Evolutionary conservation across 805 yeast genomes (phyloP).

Genomic region (Candida glaebosa): DNA sequence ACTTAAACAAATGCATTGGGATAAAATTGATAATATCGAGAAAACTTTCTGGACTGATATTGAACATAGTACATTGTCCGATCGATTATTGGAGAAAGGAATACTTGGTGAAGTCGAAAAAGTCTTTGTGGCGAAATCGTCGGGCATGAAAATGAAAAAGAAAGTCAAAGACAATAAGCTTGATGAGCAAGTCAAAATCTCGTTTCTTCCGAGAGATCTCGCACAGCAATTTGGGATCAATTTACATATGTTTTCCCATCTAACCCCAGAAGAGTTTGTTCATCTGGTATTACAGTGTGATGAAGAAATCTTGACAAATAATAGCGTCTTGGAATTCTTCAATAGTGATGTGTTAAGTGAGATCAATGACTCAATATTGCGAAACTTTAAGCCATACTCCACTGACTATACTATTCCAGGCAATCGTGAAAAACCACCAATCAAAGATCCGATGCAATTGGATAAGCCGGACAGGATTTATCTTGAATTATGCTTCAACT

Average conservation of each 20-base stretch:
- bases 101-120: conserved; percentile 79
- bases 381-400: conserved; percentile 77
- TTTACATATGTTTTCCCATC: conserved; percentile 67
- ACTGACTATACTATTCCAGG: conserved; percentile 49
- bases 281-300: conserved; percentile 74
- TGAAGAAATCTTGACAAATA: conserved; percentile 60
- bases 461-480: conserved; percentile 86
- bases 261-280: conserved; percentile 65
- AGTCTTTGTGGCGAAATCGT: conserved; percentile 80
- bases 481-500: conserved; percentile 75
- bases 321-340: conserved; percentile 81
- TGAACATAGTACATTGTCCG: conserved; percentile 56
- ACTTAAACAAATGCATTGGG: conserved; percentile 97
- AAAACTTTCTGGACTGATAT: conserved; percentile 82
- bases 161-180: conserved; percentile 18
- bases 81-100: conserved; percentile 69
- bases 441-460: conserved; percentile 69
- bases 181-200: conserved; percentile 44
- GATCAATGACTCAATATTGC: conserved; percentile 64
- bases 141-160: conserved; percentile 33
- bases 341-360: conserved; percentile 72
- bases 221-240: conserved; percentile 96
- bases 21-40: conserved; percentile 78
- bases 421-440: conserved; percentile 41
- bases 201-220: conserved; percentile 76